phyloP scores from a whole-genome alignment of 192 early-diverging fungal species.

The Coemansia sp. region DNA sequence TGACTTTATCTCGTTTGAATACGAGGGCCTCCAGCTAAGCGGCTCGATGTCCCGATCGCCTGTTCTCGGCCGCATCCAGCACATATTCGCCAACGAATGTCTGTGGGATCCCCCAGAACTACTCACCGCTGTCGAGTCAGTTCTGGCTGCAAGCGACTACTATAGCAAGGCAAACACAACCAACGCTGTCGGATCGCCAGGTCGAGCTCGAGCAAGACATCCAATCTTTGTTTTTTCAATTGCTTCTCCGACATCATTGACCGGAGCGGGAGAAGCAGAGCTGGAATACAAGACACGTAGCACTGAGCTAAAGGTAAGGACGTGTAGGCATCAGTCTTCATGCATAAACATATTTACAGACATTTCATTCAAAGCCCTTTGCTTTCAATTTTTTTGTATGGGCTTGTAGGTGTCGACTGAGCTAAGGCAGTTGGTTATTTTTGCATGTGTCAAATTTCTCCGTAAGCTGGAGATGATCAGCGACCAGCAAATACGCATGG shows the following conservation, averaged over 20 bases:
- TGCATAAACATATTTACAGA: no score
- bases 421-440: conserved; percentile 23
- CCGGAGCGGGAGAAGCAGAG: not conserved
- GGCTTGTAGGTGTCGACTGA: conserved; percentile 6
- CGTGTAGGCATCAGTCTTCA: no score
- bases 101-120: conserved; percentile 19
- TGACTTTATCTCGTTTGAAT: conserved; percentile 34
- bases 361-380: no score
- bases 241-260: not conserved
- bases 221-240: conserved; percentile 42
- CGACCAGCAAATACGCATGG: conserved; percentile 32
- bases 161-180: conserved; percentile 4
- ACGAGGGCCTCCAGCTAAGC: conserved; percentile 14
- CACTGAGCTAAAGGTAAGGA: not conserved
- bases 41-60: conserved; percentile 42
- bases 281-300: conserved; percentile 4
- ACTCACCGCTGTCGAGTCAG: conserved; percentile 13
- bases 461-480: conserved; percentile 29
- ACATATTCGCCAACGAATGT: conserved; percentile 25
- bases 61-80: conserved; percentile 26
- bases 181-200: not conserved
- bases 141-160: conserved; percentile 19
- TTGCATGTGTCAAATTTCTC: conserved; percentile 48
- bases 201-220: conserved; percentile 5
- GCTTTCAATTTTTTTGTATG: not conserved